Evolutionary conservation across 495 filamentous ascomycete species (phyloP).

Genomic region (Talaromyces stipitatus): DNA sequence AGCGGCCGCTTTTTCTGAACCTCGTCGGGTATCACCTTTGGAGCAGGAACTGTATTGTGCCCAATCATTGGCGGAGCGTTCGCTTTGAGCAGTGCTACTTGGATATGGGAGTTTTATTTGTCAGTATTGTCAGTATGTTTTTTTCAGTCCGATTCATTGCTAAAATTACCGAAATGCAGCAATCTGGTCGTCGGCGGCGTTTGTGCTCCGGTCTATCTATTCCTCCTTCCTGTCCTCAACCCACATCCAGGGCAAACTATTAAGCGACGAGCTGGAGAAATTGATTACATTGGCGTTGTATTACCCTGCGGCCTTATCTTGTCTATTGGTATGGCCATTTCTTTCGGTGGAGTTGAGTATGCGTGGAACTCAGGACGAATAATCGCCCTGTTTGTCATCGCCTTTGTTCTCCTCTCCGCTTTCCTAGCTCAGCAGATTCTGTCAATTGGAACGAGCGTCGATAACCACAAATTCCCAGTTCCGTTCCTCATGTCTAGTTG

Average conservation of each 20-base stretch:
- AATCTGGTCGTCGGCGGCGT: constrained; percentile 47
- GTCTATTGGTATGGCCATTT: constrained; percentile 20
- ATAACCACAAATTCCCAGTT: constrained; percentile 42
- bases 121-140: no score
- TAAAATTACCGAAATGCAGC: constrained; percentile 21
- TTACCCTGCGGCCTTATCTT: constrained; percentile 17
- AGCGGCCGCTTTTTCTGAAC: constrained; percentile 42
- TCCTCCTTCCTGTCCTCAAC: constrained; percentile 41
- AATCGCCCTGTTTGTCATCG: constrained; percentile 19
- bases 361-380: constrained; percentile 17
- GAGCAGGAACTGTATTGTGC: constrained; percentile 35
- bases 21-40: constrained; percentile 33
- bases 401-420: constrained; percentile 13
- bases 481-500: constrained; percentile 22
- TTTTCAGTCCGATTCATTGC: no score
- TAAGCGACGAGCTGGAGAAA: constrained; percentile 23
- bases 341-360: constrained; percentile 24
- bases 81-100: constrained; percentile 20
- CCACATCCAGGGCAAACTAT: constrained; percentile 30
- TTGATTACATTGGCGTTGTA: constrained; percentile 23
- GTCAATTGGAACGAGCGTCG: constrained; percentile 35
- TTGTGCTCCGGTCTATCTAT: constrained; percentile 46
- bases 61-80: constrained; percentile 35
- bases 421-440: constrained; percentile 40
- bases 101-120: constrained; percentile 33